Evolutionary conservation across 2,329 filamentous ascomycete species (phyloP).

Genomic region (Stylonectria norvegica): DNA sequence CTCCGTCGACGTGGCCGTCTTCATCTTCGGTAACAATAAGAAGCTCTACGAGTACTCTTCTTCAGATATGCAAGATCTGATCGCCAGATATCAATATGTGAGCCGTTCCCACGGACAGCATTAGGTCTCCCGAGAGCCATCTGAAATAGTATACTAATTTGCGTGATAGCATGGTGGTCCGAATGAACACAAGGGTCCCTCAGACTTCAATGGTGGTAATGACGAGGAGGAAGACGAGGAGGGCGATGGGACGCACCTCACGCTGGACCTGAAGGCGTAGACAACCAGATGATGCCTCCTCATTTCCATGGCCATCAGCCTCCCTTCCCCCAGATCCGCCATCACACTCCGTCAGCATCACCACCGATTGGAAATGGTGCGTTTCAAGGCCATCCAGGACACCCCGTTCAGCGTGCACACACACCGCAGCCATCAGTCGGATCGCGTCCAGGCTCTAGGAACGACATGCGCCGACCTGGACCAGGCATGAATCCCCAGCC

Average conservation of each 20-base stretch:
- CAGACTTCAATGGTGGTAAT: slow-evolving; percentile 83
- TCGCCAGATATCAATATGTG: slow-evolving; percentile 88
- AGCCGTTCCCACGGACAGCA: slow-evolving; percentile 36
- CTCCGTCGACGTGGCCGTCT: slow-evolving; percentile 96
- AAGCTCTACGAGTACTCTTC: slow-evolving; percentile 99
- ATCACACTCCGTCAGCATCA: slow-evolving; percentile 80
- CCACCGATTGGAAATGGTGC: slow-evolving; percentile 82
- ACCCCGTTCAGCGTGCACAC: slow-evolving; percentile 59
- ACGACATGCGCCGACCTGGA: slow-evolving; percentile 71
- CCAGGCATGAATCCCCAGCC: slow-evolving; percentile 71
- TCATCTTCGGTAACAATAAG: slow-evolving; percentile 98
- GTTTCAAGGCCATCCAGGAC: slow-evolving; percentile 48
- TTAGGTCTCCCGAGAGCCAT: too few relatives aligned
- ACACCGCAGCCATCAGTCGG: slow-evolving; percentile 74
- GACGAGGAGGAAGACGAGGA: slow-evolving; percentile 84
- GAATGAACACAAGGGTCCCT: slow-evolving; percentile 93
- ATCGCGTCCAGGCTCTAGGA: slow-evolving; percentile 69
- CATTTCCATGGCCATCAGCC: slow-evolving; percentile 63
- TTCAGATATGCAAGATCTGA: slow-evolving; percentile 84
- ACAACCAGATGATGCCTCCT: slow-evolving; percentile 62
- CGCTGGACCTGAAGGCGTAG: slow-evolving; percentile 54
- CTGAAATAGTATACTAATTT: slow-evolving; percentile 11
- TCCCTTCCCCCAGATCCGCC: slow-evolving; percentile 76
- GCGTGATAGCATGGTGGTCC: slow-evolving; percentile 74
- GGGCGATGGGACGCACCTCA: slow-evolving; percentile 64